phyloP scores from a whole-genome alignment of 2,329 filamentous ascomycete species.

The Pleurostoma richardsiae region DNA sequence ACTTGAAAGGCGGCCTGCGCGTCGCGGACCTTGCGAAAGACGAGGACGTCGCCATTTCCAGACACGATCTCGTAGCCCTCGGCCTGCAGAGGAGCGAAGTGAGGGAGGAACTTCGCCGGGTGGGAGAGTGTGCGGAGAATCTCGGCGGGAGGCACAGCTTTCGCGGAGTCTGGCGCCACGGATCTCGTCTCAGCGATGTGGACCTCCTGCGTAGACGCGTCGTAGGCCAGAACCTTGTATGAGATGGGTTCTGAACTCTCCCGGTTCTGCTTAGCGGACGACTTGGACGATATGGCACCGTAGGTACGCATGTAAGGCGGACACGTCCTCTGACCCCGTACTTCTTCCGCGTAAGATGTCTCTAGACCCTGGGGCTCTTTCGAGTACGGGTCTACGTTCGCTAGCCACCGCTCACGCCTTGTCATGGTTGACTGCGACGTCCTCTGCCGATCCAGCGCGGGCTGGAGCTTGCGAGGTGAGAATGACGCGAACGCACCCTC shows the following conservation, averaged over 20 bases:
- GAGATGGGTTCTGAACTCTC: constrained; percentile 17
- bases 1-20: background rate
- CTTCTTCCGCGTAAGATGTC: constrained; percentile 40
- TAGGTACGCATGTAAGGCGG: constrained; percentile 30
- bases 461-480: constrained; percentile 11
- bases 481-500: constrained; percentile 3
- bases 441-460: constrained; percentile 16
- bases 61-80: constrained; percentile 65
- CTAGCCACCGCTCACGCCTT: constrained; percentile 17
- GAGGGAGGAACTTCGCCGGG: constrained; percentile 59
- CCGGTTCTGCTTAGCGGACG: too few species aligned
- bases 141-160: constrained; percentile 51
- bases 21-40: constrained; percentile 56
- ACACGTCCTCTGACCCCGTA: constrained; percentile 23
- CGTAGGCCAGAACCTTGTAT: constrained; percentile 65
- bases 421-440: background rate
- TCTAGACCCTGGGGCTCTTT: constrained; percentile 42
- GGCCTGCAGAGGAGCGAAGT: constrained; percentile 52
- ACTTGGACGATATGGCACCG: constrained; percentile 3
- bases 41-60: constrained; percentile 56
- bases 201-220: constrained; percentile 52
- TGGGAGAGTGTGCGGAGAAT: constrained; percentile 56
- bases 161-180: constrained; percentile 39
- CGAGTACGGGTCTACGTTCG: constrained; percentile 32
- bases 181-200: constrained; percentile 57